Evolutionary conservation across 23 red algal species (phyloP).

Genomic region (Gracilaria gracilis): DNA sequence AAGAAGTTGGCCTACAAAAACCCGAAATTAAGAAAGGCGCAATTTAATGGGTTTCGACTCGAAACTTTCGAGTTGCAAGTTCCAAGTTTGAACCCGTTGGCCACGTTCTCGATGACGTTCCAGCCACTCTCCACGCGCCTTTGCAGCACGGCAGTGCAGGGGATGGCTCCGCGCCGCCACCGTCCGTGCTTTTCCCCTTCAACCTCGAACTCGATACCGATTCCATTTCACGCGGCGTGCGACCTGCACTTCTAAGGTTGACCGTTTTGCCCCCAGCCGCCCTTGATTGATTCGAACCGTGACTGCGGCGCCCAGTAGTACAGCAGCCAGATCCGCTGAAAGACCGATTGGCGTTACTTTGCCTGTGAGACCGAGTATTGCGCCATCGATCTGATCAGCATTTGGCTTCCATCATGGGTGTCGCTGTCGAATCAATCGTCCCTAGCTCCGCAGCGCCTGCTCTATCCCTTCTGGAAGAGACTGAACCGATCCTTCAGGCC

Average conservation of each 20-base stretch:
- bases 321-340: background rate
- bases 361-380: background rate
- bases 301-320: background rate
- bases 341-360: background rate
- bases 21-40: background rate
- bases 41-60: background rate
- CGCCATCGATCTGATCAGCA: background rate
- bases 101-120: slow-evolving; percentile 25
- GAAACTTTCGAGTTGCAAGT: too few relatives aligned
- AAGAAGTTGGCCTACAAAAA: too few relatives aligned
- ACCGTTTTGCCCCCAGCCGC: background rate
- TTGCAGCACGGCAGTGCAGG: background rate
- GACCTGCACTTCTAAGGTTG: background rate
- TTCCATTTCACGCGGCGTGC: too few relatives aligned
- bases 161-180: background rate
- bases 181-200: background rate
- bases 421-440: slow-evolving; percentile 74
- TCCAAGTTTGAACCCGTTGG: background rate
- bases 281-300: background rate
- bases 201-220: background rate
- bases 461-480: slow-evolving; percentile 87
- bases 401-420: slow-evolving; percentile 42
- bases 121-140: background rate
- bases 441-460: slow-evolving; percentile 89
- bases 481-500: slow-evolving; percentile 83